Evolutionary conservation across 768 basidiomycete species (phyloP), one percentile per base, ranked within the genome.

Genomic region (Lepiota venenata): DNA sequence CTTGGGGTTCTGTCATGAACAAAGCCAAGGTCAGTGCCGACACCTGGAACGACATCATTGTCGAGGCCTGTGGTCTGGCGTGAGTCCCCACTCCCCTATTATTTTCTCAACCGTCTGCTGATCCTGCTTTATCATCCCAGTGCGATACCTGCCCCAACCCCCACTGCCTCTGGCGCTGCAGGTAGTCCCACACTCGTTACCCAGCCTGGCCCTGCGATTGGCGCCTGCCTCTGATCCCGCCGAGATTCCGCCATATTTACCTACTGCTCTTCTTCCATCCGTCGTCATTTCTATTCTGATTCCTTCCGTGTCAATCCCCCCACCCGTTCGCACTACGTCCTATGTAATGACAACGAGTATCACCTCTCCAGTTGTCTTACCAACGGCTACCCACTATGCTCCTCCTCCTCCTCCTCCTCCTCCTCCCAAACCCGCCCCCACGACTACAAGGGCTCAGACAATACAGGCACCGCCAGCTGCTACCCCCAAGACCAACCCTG

Each of bases 1-100:
- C 70, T 25, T 85, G 82, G 82, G 83, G 83, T 45, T 60, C 70
- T 27, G 80, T 81, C 39, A 73, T 81, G 60, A n/a, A 62, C 71
- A 25, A 25, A 25, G 25, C 3, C 47, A 70, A 74, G 29, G 53
- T 63, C 11, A 64, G 62, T 7, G 64, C 65, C 14, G 65, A 68
- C n/a, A 68, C 66, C 56, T 68, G 66, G 59, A 66, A 74, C 56
- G 59, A 64, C 29, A 66, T 68, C 15, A 60, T 79, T 22, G 69
- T 75, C 39, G 65, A 70, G 48, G 77, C 79, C 16, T 83, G 81
- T 59, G 77, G 76, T 42, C 57, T 59, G 41, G 42, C 59, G 62
- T 60, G 44, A 35, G 56, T 40, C 2, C 3, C 10, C 12, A 42
- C 10, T 32, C 38, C 5, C 38, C 7, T 25, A 27, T 37, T 38